Evolutionary conservation across 192 early-diverging fungal genomes (phyloP).

Genomic region (Backusella macrospora): DNA sequence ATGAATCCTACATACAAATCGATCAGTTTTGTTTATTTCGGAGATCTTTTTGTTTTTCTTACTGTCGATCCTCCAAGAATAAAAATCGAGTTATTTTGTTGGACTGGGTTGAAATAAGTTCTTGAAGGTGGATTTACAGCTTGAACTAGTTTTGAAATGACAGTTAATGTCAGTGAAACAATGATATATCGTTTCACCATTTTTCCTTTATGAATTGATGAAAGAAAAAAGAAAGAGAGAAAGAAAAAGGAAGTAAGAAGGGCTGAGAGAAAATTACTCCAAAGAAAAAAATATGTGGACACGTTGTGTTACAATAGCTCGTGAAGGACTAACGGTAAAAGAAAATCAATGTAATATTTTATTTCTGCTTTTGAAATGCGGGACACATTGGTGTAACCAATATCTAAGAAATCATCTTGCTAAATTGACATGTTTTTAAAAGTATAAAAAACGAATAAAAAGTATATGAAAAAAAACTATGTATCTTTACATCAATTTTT

Average conservation of each 20-base stretch:
- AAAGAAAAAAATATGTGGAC: not conserved
- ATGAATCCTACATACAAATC: not conserved
- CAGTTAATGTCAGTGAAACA: constrained; percentile 8
- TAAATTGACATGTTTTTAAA: not conserved
- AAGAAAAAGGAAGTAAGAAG: not conserved
- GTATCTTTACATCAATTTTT: constrained; percentile 1
- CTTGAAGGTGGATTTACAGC: not conserved
- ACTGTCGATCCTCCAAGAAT: constrained; percentile 8
- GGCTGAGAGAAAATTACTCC: not conserved
- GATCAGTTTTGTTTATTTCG: not conserved
- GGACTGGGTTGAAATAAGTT: not conserved
- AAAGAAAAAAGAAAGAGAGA: not conserved
- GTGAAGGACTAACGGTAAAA: constrained; percentile 17
- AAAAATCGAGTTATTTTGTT: constrained; percentile 10
- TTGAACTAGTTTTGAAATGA: not conserved
- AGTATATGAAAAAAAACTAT: not conserved
- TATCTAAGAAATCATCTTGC: not conserved
- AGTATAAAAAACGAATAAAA: not conserved
- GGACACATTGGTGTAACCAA: not conserved
- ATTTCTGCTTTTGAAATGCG: not conserved
- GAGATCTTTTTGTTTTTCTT: constrained; percentile 13
- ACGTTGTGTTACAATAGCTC: constrained; percentile 6
- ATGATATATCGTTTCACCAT: constrained; percentile 6
- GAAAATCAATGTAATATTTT: constrained; percentile 3
- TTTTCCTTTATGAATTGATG: not conserved